Evolutionary conservation across 2,329 filamentous ascomycete species (phyloP).

Genomic region (Calonectria naviculata): DNA sequence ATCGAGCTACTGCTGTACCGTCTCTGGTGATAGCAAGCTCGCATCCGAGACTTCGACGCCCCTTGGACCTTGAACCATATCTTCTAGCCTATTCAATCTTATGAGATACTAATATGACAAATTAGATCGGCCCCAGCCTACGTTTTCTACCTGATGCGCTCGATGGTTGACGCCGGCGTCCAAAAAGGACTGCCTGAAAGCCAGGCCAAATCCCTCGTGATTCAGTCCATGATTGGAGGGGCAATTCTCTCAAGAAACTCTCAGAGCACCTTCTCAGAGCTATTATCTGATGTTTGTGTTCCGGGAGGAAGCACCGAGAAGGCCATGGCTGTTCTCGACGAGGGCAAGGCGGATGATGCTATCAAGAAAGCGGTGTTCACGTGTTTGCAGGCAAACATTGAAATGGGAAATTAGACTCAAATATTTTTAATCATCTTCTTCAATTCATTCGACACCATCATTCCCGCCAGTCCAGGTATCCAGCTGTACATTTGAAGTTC

Average conservation of each 20-base stretch:
- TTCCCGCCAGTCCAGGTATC: too few relatives aligned
- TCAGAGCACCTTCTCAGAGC: background rate
- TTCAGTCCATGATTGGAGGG: background rate
- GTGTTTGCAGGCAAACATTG: background rate
- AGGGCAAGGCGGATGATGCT: background rate
- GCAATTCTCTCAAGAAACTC: background rate
- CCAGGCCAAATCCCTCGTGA: background rate
- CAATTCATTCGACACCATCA: background rate
- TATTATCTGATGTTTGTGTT: background rate
- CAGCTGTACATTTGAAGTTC: too few relatives aligned
- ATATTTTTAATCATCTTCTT: background rate
- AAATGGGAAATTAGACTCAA: background rate
- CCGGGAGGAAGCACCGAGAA: slow-evolving; percentile 4
- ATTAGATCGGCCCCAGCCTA: background rate
- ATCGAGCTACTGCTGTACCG: too few relatives aligned
- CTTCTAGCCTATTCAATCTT: too few relatives aligned
- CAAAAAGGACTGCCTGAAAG: background rate
- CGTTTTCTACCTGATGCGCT: background rate
- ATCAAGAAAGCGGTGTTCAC: background rate
- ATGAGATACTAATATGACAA: background rate
- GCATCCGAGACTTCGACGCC: too few relatives aligned
- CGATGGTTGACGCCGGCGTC: background rate
- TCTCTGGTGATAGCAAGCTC: too few relatives aligned
- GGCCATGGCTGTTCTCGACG: background rate
- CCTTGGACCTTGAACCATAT: too few relatives aligned